A percentile compares a stretch with the other conserved stretches of the same genome.
phyloP scores from a whole-genome alignment of 305 asterid species.

The Fraxinus baroniana region DNA sequence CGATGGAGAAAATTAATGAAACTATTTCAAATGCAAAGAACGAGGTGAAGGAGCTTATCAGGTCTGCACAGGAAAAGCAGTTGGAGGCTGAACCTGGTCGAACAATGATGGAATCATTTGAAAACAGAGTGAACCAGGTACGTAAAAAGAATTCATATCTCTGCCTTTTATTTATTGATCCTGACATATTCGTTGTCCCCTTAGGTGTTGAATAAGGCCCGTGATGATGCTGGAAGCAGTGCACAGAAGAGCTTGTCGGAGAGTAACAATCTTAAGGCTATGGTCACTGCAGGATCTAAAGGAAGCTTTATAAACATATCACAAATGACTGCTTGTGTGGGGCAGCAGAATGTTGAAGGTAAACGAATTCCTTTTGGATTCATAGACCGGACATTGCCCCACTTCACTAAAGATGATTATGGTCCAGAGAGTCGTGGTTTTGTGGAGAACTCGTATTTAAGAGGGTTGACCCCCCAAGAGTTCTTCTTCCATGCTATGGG shows the following conservation, averaged over 20 bases:
- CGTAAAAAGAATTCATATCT: conserved; percentile 34
- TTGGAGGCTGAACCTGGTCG: conserved; percentile 99
- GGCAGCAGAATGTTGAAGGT: conserved; percentile 99
- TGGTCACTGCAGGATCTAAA: conserved; percentile 99
- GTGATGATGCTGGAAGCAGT: conserved; percentile 99
- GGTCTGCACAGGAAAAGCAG: conserved; percentile 63
- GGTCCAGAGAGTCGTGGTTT: conserved; percentile 99
- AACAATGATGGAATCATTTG: conserved; percentile 94
- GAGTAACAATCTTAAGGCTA: conserved; percentile 96
- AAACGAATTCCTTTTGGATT: conserved; percentile 98
- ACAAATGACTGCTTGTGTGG: conserved; percentile 99
- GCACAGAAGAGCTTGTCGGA: conserved; percentile 96
- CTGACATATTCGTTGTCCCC: conserved; percentile 31
- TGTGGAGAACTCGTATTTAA: conserved; percentile 96
- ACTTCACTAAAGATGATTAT: conserved; percentile 85
- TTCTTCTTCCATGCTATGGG: conserved; percentile 99
- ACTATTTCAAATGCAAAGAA: conserved; percentile 86
- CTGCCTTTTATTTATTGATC: conserved; percentile 31
- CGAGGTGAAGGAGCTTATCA: conserved; percentile 87
- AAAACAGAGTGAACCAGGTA: conserved; percentile 98
- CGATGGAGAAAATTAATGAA: conserved; percentile 83
- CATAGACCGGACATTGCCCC: conserved; percentile 86
- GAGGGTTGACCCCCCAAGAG: conserved; percentile 96
- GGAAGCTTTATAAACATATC: conserved; percentile 99
- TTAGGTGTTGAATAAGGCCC: conserved; percentile 97